Evolutionary conservation across 345 rosid genomes (phyloP), one percentile per base, ranked within the genome.

Genomic region (Trapa bicornis): DNA sequence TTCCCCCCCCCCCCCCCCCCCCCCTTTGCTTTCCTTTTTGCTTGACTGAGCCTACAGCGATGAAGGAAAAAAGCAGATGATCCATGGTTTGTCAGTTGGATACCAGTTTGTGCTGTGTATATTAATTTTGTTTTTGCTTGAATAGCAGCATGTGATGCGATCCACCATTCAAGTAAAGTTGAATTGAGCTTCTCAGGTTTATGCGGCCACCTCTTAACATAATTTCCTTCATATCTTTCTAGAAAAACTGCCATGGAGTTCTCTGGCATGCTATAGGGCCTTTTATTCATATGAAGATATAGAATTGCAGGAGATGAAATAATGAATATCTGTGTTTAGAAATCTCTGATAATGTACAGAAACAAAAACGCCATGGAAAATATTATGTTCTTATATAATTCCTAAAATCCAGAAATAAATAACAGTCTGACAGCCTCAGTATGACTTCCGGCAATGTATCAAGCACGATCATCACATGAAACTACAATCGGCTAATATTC

Each of bases 401-500:
- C 38, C 63, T 33, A 32, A 7, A 6, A 29, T 15, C 36, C 63
- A 35, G 63, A 8, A 22, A 22, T 22, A 33, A 33, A 58, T 58
- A 10, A 32, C 63, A 62, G 22, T 6, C 33, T 32, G 7, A 42
- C 11, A 17, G n/a, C 16, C 17, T 70, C 37, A 86, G 75, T 84
- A 78, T 1, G 78, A 80, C 70, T 84, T 87, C 66, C 94, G 94
- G 75, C 94, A 89, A 70, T 86, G 96, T 80, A 89, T 87, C 82
- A 87, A 81, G 77, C 15, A 37, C 37, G 43, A 17, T 36, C 22
- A 16, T 62, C 5, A 16, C 22, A 33, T 54, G 60, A 54, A 54
- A 54, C 10, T n/a, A 6, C 35, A 54, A n/a, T 54, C 35, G 8
- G 60, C 33, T 15, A 50, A 5, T 50, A 50, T 16, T 13, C 4